A percentile compares a stretch with the other conserved stretches of the same genome.
These are phyloP conservation scores for Debaryomyces tyrocola DNA, from an alignment of 805 yeast genomes.

Conservation along the genomic window DNA sequence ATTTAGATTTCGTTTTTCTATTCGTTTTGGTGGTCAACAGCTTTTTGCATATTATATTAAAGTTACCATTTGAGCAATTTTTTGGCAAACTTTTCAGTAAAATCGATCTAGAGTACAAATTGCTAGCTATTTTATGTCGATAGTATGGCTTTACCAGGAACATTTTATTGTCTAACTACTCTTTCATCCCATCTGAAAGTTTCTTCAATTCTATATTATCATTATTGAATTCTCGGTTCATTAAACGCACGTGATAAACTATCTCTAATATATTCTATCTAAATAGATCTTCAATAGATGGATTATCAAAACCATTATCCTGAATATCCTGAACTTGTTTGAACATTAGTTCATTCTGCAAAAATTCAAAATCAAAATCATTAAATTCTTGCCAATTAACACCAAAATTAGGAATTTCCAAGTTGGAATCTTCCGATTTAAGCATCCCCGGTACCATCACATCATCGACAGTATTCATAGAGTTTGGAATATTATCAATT, in stretches of 20 bases:
- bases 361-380: slow-evolving; percentile 20
- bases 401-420: neutral
- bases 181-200: neutral
- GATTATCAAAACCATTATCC: slow-evolving; percentile 10
- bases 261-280: neutral
- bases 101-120: too few relatives aligned
- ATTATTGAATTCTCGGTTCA: neutral
- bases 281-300: slow-evolving; percentile 16
- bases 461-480: neutral
- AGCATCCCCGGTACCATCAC: neutral
- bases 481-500: neutral
- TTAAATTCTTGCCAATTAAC: slow-evolving; percentile 7
- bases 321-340: slow-evolving; percentile 19
- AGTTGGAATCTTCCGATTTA: neutral
- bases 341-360: slow-evolving; percentile 26
- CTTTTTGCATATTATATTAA: neutral
- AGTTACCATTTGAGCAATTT: too few relatives aligned
- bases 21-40: neutral
- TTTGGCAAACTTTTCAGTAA: too few relatives aligned
- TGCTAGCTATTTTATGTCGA: neutral
- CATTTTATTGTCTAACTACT: neutral
- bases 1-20: slow-evolving; percentile 2
- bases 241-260: neutral
- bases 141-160: neutral
- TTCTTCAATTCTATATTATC: neutral